Evolutionary conservation across 805 yeast species (phyloP).

Genomic region (Metschnikowia noctiluminum): DNA sequence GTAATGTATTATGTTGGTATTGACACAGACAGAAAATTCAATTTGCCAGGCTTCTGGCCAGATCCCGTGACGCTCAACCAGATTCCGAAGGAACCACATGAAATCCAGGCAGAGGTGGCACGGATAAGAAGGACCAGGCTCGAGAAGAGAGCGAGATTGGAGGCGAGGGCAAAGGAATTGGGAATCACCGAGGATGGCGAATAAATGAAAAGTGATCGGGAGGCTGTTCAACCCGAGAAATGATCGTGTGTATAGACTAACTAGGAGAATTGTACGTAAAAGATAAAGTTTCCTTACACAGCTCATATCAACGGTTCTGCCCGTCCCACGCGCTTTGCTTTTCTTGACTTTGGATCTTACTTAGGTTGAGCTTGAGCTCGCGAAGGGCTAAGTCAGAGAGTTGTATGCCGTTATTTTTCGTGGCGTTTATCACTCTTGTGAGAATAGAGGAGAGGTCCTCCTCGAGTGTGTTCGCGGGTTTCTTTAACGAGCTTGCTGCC

Average conservation of each 20-base stretch:
- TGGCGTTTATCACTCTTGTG: conserved; percentile 21
- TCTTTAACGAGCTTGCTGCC: not conserved
- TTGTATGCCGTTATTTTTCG: conserved; percentile 17
- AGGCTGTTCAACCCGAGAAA: too few species aligned
- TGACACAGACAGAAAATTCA: conserved; percentile 83
- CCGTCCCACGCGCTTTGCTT: conserved; percentile 1
- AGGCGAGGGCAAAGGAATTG: conserved; percentile 63
- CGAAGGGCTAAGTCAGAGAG: conserved; percentile 20
- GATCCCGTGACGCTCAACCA: conserved; percentile 89
- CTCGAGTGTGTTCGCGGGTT: conserved; percentile 1
- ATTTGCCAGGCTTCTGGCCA: conserved; percentile 95
- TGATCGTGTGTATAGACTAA: too few species aligned
- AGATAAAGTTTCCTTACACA: not conserved
- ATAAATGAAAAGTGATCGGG: conserved; percentile 1
- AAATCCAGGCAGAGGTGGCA: conserved; percentile 86
- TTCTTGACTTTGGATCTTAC: conserved; percentile 12
- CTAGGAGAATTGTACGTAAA: not conserved
- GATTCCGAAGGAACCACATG: conserved; percentile 90
- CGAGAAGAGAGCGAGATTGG: conserved; percentile 70
- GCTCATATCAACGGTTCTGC: not conserved
- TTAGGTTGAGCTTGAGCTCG: conserved; percentile 27
- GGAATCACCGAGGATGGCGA: conserved; percentile 54
- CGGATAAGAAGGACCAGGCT: conserved; percentile 74
- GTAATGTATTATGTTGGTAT: conserved; percentile 93
- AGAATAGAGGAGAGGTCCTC: conserved; percentile 16